Conservation (phyloP, 2,329 filamentous ascomycete species). For the Waltergamsia citrina region DNA sequence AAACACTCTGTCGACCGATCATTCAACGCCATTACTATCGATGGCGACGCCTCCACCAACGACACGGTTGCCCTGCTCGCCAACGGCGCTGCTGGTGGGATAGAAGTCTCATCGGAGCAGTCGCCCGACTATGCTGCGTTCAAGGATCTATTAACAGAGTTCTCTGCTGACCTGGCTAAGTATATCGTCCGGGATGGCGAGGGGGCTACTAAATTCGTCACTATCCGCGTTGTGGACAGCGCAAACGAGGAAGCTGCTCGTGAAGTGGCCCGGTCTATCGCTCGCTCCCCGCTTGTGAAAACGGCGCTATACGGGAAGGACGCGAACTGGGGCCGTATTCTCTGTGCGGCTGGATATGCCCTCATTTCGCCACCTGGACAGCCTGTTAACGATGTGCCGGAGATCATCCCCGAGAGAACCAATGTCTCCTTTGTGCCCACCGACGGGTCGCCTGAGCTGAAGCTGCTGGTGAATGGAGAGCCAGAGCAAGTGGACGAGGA, state of each 20-base stretch:
- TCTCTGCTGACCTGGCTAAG: slow-evolving; percentile 78
- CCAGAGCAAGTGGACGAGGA: slow-evolving; percentile 71
- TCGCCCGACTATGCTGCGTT: slow-evolving; percentile 62
- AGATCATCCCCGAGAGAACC: slow-evolving; percentile 57
- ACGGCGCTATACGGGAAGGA: slow-evolving; percentile 95
- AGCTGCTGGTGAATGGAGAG: slow-evolving; percentile 69
- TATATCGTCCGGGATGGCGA: slow-evolving; percentile 94
- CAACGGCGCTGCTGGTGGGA: slow-evolving; percentile 81
- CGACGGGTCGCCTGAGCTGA: slow-evolving; percentile 68
- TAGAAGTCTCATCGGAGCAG: slow-evolving; percentile 43
- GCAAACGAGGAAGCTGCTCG: slow-evolving; percentile 61
- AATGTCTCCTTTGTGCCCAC: slow-evolving; percentile 66
- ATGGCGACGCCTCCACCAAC: slow-evolving; percentile 96
- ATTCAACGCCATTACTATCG: slow-evolving; percentile 95
- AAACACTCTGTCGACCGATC: slow-evolving; percentile 68
- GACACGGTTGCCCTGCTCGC: slow-evolving; percentile 93
- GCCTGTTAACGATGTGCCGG: slow-evolving; percentile 48
- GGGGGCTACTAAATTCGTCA: slow-evolving; percentile 96
- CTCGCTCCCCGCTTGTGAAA: slow-evolving; percentile 88
- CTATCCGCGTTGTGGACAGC: slow-evolving; percentile 72
- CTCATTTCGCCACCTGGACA: slow-evolving; percentile 49
- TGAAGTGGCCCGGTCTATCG: slow-evolving; percentile 78
- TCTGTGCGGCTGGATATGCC: slow-evolving; percentile 86
- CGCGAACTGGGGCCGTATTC: slow-evolving; percentile 95
- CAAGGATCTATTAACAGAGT: slow-evolving; percentile 59